These are phyloP conservation scores for Tolypocladium ophioglossoides DNA, from an alignment of 2,329 filamentous ascomycete genomes.

Conservation along the genomic window DNA sequence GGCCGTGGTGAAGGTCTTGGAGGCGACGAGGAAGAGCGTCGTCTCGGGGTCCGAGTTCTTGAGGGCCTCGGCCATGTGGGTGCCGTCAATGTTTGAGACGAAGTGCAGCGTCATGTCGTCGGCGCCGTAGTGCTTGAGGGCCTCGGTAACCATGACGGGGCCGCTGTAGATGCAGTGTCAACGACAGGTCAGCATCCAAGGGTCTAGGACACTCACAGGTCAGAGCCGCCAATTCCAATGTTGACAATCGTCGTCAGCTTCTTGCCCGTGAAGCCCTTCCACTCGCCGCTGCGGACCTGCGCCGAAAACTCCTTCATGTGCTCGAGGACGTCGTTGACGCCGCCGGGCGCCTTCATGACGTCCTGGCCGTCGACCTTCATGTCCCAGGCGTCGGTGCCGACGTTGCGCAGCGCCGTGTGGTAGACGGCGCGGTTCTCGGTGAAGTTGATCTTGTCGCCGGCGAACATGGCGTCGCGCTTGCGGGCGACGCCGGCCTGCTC, in stretches of 20 bases:
- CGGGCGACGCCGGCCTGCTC: conserved; percentile 85
- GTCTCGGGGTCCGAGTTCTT: conserved; percentile 87
- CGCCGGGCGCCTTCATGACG: conserved; percentile 82
- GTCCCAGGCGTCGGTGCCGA: conserved; percentile 54
- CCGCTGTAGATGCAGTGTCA: conserved; percentile 44
- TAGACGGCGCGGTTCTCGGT: conserved; percentile 94
- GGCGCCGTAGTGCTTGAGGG: conserved; percentile 88
- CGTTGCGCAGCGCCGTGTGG: conserved; percentile 88
- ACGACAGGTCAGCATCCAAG: neutral
- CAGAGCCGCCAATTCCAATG: conserved; percentile 94
- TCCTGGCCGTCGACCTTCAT: conserved; percentile 83
- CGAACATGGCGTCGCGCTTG: conserved; percentile 95
- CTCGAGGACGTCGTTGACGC: conserved; percentile 79
- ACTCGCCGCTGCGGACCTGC: conserved; percentile 85
- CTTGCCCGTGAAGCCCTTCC: conserved; percentile 97
- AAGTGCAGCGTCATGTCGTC: conserved; percentile 86
- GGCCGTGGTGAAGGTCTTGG: conserved; percentile 98
- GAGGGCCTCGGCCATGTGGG: conserved; percentile 91
- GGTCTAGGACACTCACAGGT: conserved; percentile 60
- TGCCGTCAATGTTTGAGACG: conserved; percentile 98
- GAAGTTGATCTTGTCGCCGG: conserved; percentile 98
- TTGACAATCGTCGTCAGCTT: conserved; percentile 95
- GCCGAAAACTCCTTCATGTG: conserved; percentile 99
- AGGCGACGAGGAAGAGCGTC: conserved; percentile 96
- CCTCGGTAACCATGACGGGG: conserved; percentile 97